Conservation (phyloP, 192 early-diverging fungal genomes). For the Allomyces macrogynus region DNA sequence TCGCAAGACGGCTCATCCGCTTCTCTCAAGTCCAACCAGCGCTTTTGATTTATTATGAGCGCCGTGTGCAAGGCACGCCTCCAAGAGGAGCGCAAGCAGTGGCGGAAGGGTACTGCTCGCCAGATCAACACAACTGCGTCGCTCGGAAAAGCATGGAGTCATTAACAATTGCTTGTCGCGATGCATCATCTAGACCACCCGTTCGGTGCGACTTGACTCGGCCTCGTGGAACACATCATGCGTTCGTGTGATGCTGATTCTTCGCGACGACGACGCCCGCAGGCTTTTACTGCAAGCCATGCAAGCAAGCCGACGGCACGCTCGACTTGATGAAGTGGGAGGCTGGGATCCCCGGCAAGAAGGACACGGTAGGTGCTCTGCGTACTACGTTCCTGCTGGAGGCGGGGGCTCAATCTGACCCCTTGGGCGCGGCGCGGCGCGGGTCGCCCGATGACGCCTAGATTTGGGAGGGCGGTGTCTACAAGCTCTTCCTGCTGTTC, state of each 20-base stretch:
- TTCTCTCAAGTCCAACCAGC: too few species aligned
- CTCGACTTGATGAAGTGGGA: constrained; percentile 73
- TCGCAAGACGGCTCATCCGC: too few species aligned
- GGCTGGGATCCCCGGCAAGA: constrained; percentile 52
- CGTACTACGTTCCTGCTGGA: constrained; percentile 7
- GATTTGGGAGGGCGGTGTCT: constrained; percentile 72
- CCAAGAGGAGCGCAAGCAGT: constrained; percentile 90
- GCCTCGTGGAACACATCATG: not conserved
- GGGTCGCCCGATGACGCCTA: constrained; percentile 6
- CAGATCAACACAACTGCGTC: constrained; percentile 13
- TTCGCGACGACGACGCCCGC: not conserved
- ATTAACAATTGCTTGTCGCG: constrained; percentile 1
- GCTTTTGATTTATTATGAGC: not conserved
- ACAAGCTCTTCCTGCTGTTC: constrained; percentile 61
- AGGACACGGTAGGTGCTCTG: not conserved
- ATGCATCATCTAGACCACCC: constrained; percentile 4
- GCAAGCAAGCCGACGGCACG: constrained; percentile 56
- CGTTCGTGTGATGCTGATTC: constrained; percentile 12
- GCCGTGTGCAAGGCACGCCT: constrained; percentile 59
- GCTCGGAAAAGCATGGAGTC: not conserved
- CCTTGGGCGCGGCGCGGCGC: too few species aligned
- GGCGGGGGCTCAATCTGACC: constrained; percentile 3
- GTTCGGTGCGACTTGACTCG: constrained; percentile 2
- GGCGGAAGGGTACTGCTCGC: constrained; percentile 83
- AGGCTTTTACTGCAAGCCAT: constrained; percentile 84